Evolutionary conservation across 257 asterid genomes (phyloP).

Genomic region (Lavandula angustifolia): DNA sequence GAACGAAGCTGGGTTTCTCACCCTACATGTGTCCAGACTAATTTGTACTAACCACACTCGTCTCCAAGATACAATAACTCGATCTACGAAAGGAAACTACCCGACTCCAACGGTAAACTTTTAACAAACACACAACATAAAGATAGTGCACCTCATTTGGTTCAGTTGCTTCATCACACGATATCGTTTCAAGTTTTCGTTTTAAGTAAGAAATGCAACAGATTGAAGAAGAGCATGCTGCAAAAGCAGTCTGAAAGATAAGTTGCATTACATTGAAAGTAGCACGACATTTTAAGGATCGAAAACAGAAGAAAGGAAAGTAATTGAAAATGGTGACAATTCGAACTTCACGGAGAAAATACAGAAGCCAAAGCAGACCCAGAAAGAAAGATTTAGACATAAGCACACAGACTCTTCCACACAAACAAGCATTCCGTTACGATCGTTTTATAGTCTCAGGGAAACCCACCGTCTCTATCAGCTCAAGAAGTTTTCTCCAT

Average conservation of each 20-base stretch:
- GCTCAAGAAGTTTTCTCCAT: constrained; percentile 56
- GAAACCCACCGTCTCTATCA: constrained; percentile 24
- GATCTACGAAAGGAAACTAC: no score
- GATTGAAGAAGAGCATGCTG: constrained; percentile 23
- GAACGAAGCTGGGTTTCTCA: background rate
- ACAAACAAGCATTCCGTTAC: constrained; percentile 24
- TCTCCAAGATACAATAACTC: background rate
- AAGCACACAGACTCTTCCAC: constrained; percentile 36
- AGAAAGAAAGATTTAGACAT: constrained; percentile 31
- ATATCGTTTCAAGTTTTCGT: background rate
- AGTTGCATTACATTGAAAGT: constrained; percentile 28
- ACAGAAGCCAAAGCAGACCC: constrained; percentile 36
- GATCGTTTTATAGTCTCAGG: constrained; percentile 29
- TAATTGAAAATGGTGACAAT: constrained; percentile 39
- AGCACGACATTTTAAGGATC: constrained; percentile 30
- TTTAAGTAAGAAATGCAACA: no score
- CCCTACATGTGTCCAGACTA: constrained; percentile 26
- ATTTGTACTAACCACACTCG: no score
- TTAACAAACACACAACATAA: no score
- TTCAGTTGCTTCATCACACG: background rate
- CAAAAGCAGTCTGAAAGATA: constrained; percentile 30
- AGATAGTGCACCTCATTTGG: no score
- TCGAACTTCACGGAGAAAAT: constrained; percentile 36
- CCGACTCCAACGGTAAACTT: background rate
- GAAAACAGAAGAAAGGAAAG: constrained; percentile 37